Evolutionary conservation across 2,329 filamentous ascomycete species (phyloP).

Genomic region (Mycogone perniciosa): DNA sequence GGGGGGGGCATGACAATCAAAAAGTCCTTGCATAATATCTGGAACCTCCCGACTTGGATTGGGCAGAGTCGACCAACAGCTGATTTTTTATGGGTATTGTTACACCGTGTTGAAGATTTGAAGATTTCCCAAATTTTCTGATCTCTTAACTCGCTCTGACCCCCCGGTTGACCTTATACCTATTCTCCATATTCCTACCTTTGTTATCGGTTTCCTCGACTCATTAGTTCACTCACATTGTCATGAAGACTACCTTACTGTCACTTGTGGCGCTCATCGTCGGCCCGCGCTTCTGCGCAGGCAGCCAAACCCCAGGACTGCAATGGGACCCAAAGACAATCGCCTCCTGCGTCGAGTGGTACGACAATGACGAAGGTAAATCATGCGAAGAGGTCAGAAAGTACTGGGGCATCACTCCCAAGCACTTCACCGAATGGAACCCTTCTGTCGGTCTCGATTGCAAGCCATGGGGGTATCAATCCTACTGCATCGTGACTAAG

Average conservation of each 20-base stretch:
- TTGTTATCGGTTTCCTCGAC: not conserved
- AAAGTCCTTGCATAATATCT: too few species aligned
- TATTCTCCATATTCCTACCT: not conserved
- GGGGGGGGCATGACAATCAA: too few species aligned
- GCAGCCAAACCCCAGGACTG: not conserved
- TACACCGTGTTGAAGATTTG: too few species aligned
- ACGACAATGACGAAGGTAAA: constrained; percentile 1
- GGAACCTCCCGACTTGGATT: too few species aligned
- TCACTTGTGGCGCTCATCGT: not conserved
- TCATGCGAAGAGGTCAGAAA: constrained; percentile 1
- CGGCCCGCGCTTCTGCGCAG: not conserved
- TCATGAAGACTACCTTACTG: not conserved
- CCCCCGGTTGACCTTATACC: not conserved
- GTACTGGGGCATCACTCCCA: constrained; percentile 2
- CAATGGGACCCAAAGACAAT: constrained; percentile 5
- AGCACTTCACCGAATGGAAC: constrained; percentile 11
- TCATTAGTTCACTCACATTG: not conserved
- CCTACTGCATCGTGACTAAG: constrained; percentile 11
- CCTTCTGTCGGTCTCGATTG: constrained; percentile 11
- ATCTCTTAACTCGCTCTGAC: not conserved
- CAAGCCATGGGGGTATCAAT: constrained; percentile 8
- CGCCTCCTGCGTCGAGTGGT: constrained; percentile 6
- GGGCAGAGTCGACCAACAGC: too few species aligned
- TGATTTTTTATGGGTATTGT: too few species aligned
- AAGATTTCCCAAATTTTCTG: not conserved